phyloP scores from a whole-genome alignment of 2,329 filamentous ascomycete genomes.

The Stemphylium beticola region DNA sequence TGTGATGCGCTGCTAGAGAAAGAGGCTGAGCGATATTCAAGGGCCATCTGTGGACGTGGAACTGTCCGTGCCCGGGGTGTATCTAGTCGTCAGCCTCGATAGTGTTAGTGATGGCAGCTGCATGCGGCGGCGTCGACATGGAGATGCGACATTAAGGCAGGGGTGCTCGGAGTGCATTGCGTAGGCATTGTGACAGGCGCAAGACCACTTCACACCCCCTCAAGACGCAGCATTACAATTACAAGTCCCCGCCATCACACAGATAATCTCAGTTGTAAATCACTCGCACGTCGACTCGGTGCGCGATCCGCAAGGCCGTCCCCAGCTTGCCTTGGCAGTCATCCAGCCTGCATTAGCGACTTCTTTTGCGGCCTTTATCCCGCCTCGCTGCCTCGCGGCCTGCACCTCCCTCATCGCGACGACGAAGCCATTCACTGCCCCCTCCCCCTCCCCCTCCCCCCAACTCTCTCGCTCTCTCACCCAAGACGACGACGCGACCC shows the following conservation, averaged over 20 bases:
- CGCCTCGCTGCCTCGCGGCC: neutral
- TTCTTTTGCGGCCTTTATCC: conserved; percentile 1
- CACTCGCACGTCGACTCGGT: neutral
- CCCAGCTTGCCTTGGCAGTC: neutral
- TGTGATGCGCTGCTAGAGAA: neutral
- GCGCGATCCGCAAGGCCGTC: neutral
- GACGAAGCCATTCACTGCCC: neutral
- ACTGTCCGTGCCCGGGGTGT: neutral
- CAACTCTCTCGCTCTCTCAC: neutral
- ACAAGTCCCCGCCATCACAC: too few species aligned
- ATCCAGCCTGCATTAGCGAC: conserved; percentile 4
- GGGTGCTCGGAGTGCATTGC: neutral
- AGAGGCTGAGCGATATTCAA: neutral
- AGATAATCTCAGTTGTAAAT: too few species aligned
- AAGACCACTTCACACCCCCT: neutral
- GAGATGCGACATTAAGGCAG: neutral
- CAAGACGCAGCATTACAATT: neutral
- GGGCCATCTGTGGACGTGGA: neutral
- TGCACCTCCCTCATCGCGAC: neutral
- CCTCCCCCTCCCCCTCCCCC: neutral
- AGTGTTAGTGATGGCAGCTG: conserved; percentile 3
- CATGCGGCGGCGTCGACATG: conserved; percentile 4
- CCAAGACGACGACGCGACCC: conserved; percentile 14
- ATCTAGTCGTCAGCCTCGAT: conserved; percentile 4
- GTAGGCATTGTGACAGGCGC: neutral